These are phyloP conservation scores for Fraxinus platypoda DNA, from an alignment of 305 asterid species.

Conservation along the genomic window DNA sequence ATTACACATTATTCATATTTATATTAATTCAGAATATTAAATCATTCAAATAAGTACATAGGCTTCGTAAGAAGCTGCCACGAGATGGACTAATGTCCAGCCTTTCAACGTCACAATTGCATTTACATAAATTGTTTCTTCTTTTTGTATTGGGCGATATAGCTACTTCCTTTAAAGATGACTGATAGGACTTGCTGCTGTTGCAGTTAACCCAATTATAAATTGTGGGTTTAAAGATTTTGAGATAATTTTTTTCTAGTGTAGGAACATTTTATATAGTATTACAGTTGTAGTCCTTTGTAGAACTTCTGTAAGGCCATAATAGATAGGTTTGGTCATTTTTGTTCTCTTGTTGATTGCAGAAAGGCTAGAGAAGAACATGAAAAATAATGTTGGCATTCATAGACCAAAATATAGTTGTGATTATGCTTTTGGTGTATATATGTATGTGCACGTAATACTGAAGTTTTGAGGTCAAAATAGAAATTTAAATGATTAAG, in stretches of 20 bases:
- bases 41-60: neutral
- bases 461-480: neutral
- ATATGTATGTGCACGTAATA: neutral
- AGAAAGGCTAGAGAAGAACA: neutral
- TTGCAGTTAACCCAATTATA: neutral
- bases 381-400: neutral
- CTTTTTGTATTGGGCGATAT: neutral
- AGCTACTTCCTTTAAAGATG: slow-evolving; percentile 1
- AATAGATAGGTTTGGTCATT: neutral
- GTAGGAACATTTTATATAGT: neutral
- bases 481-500: neutral
- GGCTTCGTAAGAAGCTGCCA: neutral
- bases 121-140: neutral
- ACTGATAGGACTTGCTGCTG: neutral
- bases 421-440: neutral
- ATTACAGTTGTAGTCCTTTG: neutral
- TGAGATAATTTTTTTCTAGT: neutral
- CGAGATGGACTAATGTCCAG: neutral
- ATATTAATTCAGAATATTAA: neutral
- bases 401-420: neutral
- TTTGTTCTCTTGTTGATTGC: neutral
- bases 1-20: neutral
- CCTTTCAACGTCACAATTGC: neutral
- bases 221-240: neutral
- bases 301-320: neutral